Evolutionary conservation across 75 land plant genomes (phyloP), one percentile per base, ranked within the genome.

Genomic region (Cunninghamia lanceolata): DNA sequence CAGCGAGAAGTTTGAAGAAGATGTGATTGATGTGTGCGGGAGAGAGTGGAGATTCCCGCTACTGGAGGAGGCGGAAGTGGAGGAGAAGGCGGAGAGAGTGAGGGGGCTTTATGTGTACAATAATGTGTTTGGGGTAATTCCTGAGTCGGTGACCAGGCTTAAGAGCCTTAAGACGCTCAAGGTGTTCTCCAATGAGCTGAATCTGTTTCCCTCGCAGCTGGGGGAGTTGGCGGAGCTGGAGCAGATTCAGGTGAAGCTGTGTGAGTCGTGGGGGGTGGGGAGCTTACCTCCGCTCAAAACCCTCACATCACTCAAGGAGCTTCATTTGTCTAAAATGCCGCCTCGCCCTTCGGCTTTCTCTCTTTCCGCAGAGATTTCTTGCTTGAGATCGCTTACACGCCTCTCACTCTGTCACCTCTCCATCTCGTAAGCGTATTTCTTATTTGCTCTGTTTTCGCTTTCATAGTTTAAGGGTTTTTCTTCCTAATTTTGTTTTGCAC

Each of bases 401-500:
- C 93, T 97, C 13, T 89, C 95, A 34, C 87, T 97, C 80, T 93
- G 94, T 56, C 93, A 97, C 83, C 94, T 97, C 85, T 97, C 97
- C 32, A 92, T 97, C 14, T 93, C 94, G 97, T 97, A 88, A 89
- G 90, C 73, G 9, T 47, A 47, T 47, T 47, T 47, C 50, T 47
- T 47, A 47, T 9, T 9, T 47, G 9, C 9, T 9, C 50, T 47
- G 9, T 47, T 47, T 7, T 1, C 50, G 9, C 11, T 47, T 47
- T 9, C 9, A 47, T 47, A 8, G 1, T 47, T 46, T 46, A 46
- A 46, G 11, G 50, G 50, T 8, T 47, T 47, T 9, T 9, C 9
- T 47, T 47, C 50, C 50, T 8, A 47, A 9, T 46, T 46, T 46
- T 46, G 47, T 46, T 46, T 46, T 46, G 47, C 47, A 46, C 47